A percentile compares a stretch with the other conserved stretches of the same genome.
phyloP scores from a whole-genome alignment of 2,329 filamentous ascomycete genomes.

The Aspergillus awamori region DNA sequence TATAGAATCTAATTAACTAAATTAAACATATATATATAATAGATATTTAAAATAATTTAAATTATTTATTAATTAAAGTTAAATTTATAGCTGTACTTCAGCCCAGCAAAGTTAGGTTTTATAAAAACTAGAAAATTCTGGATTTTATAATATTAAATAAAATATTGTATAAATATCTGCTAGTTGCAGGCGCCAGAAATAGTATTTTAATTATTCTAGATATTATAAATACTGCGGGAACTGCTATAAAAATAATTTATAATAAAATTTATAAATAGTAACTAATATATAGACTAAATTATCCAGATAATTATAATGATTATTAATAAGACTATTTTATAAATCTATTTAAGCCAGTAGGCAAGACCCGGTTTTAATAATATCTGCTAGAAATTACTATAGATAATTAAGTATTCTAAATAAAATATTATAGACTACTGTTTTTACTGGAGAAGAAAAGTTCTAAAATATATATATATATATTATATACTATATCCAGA shows the following conservation, averaged over 20 bases:
- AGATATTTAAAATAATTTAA: not conserved
- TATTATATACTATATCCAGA: not conserved
- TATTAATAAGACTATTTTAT: not conserved
- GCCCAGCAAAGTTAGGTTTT: too few species aligned
- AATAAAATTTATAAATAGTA: not conserved
- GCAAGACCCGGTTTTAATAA: not conserved
- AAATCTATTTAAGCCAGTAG: not conserved
- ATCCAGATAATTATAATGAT: not conserved
- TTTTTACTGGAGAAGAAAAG: not conserved
- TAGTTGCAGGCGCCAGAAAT: too few species aligned
- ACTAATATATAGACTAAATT: not conserved
- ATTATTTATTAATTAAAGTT: not conserved
- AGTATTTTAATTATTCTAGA: too few species aligned
- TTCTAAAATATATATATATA: too few species aligned
- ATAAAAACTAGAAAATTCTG: too few species aligned
- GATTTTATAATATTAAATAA: too few species aligned
- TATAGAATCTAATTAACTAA: too few species aligned
- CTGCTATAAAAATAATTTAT: too few species aligned
- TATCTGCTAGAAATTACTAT: not conserved
- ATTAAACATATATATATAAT: not conserved
- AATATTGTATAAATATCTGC: too few species aligned
- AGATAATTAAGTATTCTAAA: not conserved
- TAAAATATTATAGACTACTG: not conserved
- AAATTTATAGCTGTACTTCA: not conserved
- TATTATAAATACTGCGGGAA: too few species aligned